Base-by-base conservation (phyloP, 2,329 filamentous ascomycete species). In the Xenosphaeropsis pyriputrescens region DNA sequence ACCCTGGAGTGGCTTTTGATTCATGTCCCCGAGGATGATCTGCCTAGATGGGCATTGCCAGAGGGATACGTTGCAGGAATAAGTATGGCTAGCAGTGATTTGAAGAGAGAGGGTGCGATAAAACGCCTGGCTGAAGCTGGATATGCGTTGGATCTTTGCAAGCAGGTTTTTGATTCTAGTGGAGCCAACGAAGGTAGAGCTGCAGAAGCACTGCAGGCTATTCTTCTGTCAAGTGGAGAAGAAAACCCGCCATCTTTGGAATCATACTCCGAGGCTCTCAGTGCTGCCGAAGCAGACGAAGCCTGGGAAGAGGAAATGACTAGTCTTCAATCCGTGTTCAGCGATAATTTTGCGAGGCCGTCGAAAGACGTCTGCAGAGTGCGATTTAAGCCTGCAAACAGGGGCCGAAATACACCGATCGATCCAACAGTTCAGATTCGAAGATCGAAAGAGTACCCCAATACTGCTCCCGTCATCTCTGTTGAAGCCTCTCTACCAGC, bases 1-100 rank as follows among this genome's bases (percentile, higher is more conserved):
- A 79, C 85, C 13, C 68, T 98, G 2, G 89, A 96, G 56, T 98
- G 91, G 91, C 69, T 98, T 13, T 70, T 98, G 35, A 88, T 96
- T 37, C 89, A 98, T 58, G 86, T 98, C 2, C 91, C 91, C 1
- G 91, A 98, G 54, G 91, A 98, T 54, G 91, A 96, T 51, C 63
- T 96, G n/a, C 91, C 91, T 1, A 67, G 72, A 6, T 96, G 89
- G 86, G 85, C 85, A 48, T 63, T 98, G 32, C 91, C 91, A 0
- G 88, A 93, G 58, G 83, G 79, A 43, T 98, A 98, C 56, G 78
- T 83, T 9, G 89, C 88, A 18, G 91, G 91, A 16, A 79, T 96
- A 18, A 85, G 79, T 33, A 78, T 98, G 45, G 89, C 79, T 1
- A 82, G 82, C 36, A 81, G 78, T 6, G 81, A 95, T 54, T 57